Conservation (phyloP, 768 basidiomycete genomes). For the Leucogyrophana mollusca region DNA sequence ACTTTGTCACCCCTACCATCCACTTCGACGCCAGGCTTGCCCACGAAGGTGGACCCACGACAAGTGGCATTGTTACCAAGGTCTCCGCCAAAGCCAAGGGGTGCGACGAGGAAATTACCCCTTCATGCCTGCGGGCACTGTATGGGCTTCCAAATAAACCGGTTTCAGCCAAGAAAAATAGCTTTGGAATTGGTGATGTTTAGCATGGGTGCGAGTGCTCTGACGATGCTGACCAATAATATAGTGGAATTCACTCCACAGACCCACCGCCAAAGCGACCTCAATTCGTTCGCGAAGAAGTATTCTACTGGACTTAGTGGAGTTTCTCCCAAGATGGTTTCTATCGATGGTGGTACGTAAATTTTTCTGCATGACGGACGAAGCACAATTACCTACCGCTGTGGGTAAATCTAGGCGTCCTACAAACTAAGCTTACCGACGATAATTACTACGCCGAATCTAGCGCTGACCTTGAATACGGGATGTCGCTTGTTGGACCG, state of each 20-base stretch:
- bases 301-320: constrained; percentile 33
- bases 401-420: constrained; percentile 23
- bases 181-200: constrained; percentile 33
- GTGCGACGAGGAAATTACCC: constrained; percentile 27
- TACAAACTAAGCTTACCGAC: constrained; percentile 40
- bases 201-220: constrained; percentile 1
- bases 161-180: constrained; percentile 29
- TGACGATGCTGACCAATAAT: neutral
- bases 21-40: constrained; percentile 32
- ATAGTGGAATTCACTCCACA: constrained; percentile 46
- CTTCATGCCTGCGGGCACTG: constrained; percentile 36
- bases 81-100: constrained; percentile 2
- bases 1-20: constrained; percentile 34
- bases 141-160: constrained; percentile 34
- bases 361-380: constrained; percentile 21
- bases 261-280: constrained; percentile 38
- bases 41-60: neutral
- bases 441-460: constrained; percentile 56
- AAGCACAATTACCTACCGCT: constrained; percentile 38
- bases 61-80: neutral
- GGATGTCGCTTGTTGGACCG: constrained; percentile 38
- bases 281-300: constrained; percentile 37
- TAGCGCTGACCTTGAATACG: constrained; percentile 66
- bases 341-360: constrained; percentile 35
- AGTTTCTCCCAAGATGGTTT: constrained; percentile 6